Evolutionary conservation across 83 land plant genomes (phyloP), one percentile per base, ranked within the genome.

Genomic region (Picea mariana): DNA sequence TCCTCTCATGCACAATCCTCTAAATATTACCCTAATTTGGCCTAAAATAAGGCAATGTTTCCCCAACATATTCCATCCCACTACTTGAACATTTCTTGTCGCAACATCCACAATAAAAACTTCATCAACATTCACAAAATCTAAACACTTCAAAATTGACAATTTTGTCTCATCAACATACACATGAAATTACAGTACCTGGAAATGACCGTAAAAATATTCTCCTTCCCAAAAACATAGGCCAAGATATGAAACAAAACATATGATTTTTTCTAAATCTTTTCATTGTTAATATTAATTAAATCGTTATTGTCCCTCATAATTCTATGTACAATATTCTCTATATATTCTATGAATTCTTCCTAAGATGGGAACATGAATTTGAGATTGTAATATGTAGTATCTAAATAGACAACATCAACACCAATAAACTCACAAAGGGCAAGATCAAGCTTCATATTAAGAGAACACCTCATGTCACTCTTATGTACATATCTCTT

Each of bases 11-110:
- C 94, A 92, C 82, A n/a, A n/a, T n/a, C n/a, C n/a, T n/a, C n/a
- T n/a, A n/a, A 62, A 95, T 80, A 67, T 90, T 95, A 55, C 84
- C 87, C 89, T 92, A 97, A 91, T 97, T 97, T 0, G 99, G 98
- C 62, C 94, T 80, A 79, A 97, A 97, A 82, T 86, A 97, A 0
- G 99, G 99, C 99, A 97, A 97, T 8, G 95, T 92, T 83, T 97
- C 97, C n/a, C 99, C 98, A 97, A 87, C 26, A 92, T 85, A 82
- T 93, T 97, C 99, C 99, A 97, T 20, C 95, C 90, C 52, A 95
- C 92, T 47, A 95, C 96, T 88, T 95, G 95, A 78, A 97, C 93
- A 87, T 92, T 87, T 13, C 87, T 88, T 18, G 82, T 82, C 6
- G 85, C 24, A 15, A 85, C 87, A 85, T 92, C 89, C 87, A 84